Conservation (phyloP, 2,329 filamentous ascomycete species). For the Xylaria sp. region DNA sequence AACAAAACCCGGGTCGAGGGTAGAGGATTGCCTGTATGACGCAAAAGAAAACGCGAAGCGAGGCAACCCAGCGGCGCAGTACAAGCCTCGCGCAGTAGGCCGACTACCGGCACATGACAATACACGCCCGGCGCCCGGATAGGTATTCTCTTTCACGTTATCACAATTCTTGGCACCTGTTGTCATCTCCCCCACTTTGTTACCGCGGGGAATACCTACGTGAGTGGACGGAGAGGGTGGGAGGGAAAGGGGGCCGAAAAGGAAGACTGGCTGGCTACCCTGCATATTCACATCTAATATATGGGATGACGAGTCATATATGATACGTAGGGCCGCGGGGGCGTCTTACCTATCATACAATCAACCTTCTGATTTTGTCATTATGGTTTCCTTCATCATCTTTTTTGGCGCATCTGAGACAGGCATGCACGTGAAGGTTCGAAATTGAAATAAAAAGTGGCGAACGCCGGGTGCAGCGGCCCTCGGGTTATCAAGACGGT, state of each 20-base stretch:
- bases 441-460: neutral
- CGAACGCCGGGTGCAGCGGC: constrained; percentile 6
- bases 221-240: constrained; percentile 2
- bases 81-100: constrained; percentile 2
- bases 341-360: constrained; percentile 5
- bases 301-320: constrained; percentile 9
- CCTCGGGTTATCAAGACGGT: neutral
- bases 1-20: neutral
- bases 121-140: constrained; percentile 29
- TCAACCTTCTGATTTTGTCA: neutral
- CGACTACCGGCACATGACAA: constrained; percentile 21
- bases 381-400: neutral
- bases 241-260: neutral
- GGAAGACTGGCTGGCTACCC: neutral
- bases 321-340: neutral
- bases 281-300: constrained; percentile 14
- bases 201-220: constrained; percentile 33
- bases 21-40: constrained; percentile 21
- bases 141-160: constrained; percentile 4
- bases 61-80: constrained; percentile 29
- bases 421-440: neutral
- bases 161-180: neutral
- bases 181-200: constrained; percentile 25
- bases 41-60: constrained; percentile 25
- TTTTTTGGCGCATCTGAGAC: neutral